Evolutionary conservation across 2,329 filamentous ascomycete genomes (phyloP), one percentile per base, ranked within the genome.

Genomic region (Epicoccum sorghinum): DNA sequence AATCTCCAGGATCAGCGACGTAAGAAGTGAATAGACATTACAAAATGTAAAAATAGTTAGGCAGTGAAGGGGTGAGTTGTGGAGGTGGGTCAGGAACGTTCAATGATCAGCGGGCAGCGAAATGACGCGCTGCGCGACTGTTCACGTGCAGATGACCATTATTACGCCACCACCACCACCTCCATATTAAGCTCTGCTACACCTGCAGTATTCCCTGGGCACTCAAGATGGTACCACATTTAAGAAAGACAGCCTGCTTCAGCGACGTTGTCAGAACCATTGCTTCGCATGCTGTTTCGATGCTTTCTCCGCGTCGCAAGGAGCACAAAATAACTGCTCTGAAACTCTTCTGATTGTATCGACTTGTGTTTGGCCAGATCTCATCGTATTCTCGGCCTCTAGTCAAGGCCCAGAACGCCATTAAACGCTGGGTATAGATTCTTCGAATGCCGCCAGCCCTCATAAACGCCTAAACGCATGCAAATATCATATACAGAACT

Each of bases 71-170:
- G 24, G 24, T 41, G 24, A 35, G 29, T 29, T 41, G 36, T 40
- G 41, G 29, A 42, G 40, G 46, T 37, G 32, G 39, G 39, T 24
- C 36, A 52, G 36, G 48, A 45, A 46, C 36, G 14, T 18, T 44
- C 18, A 44, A 44, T 33, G 41, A 44, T 44, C 41, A 33, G 22
- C 48, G n/a, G n/a, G 23, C 18, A 4, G 10, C 27, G 27, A 29
- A 41, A 46, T 49, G 52, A 55, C 52, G 52, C 46, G 52, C 45
- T 33, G 32, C 7, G 13, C 32, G 9, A 12, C 32, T 33, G 32
- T 33, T 12, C 32, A 33, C 32, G 32, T 33, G 32, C 32, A 4
- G 7, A 9, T 9, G 27, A 29, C 27, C 32, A 33, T n/a, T 5
- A 6, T 12, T 33, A 7, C 7, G 10, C 4, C 10, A 33, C 32